Evolutionary conservation across 2,329 filamentous ascomycete species (phyloP).

Genomic region (Hymenoscyphus fraxineus): DNA sequence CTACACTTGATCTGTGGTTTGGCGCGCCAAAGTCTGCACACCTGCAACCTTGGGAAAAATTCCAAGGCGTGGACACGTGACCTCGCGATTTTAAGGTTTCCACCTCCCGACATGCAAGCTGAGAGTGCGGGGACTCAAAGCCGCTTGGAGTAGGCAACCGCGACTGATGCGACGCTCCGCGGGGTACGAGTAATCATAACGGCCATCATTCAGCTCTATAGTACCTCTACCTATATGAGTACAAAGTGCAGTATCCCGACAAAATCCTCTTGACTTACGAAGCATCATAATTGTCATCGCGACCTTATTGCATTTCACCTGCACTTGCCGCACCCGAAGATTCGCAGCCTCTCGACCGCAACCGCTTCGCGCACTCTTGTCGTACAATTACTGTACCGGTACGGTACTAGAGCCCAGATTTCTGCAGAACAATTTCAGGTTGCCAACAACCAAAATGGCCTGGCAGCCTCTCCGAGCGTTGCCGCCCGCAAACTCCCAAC

Average conservation of each 20-base stretch:
- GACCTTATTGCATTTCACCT: not conserved
- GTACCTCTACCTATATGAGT: too few species aligned
- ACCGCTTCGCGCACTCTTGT: not conserved
- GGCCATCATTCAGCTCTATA: too few species aligned
- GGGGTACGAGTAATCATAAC: too few species aligned
- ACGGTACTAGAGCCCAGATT: not conserved
- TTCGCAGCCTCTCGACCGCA: not conserved
- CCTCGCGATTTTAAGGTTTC: too few species aligned
- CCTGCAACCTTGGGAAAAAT: too few species aligned
- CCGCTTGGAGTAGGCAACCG: too few species aligned
- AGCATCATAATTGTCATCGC: not conserved
- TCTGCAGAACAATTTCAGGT: constrained; percentile 2
- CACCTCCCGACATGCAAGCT: too few species aligned
- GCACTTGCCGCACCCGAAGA: not conserved
- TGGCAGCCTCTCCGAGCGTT: constrained; percentile 28
- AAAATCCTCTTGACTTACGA: not conserved
- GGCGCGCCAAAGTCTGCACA: too few species aligned
- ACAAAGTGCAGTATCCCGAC: not conserved
- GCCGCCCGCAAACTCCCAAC: constrained; percentile 27
- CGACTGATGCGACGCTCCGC: too few species aligned
- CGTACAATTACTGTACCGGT: not conserved
- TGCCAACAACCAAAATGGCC: constrained; percentile 24
- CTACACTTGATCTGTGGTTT: too few species aligned
- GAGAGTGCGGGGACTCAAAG: too few species aligned
- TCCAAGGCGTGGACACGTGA: too few species aligned